A percentile compares a stretch with the other conserved stretches of the same genome.
phyloP scores from a whole-genome alignment of 2,329 filamentous ascomycete genomes.

The Dissoconium aciculare region DNA sequence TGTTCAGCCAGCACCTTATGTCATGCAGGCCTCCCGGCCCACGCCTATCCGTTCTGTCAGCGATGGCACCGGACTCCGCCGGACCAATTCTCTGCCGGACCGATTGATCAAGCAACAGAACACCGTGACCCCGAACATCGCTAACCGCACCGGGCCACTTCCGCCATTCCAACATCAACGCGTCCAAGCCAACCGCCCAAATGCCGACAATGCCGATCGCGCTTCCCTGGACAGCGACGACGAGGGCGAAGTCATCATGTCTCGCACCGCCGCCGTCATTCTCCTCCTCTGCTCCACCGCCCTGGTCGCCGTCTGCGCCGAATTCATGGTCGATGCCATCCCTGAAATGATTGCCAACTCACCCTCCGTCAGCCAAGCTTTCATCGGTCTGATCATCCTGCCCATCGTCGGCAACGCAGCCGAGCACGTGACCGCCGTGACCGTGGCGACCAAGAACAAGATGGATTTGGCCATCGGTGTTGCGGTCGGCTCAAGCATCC shows the following conservation, averaged over 20 bases:
- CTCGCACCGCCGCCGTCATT: constrained; percentile 41
- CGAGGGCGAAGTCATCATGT: constrained; percentile 33
- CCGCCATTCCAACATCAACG: constrained; percentile 17
- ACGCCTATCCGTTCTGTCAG: constrained; percentile 10
- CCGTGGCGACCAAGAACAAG: constrained; percentile 68
- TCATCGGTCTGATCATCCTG: constrained; percentile 65
- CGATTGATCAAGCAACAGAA: constrained; percentile 36
- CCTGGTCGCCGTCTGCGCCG: constrained; percentile 47
- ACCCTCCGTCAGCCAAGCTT: constrained; percentile 48
- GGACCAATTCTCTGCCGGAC: constrained; percentile 61
- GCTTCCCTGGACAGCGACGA: constrained; percentile 8
- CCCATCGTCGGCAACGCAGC: constrained; percentile 75
- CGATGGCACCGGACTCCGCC: constrained; percentile 41
- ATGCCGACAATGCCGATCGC: constrained; percentile 4
- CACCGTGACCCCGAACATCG: constrained; percentile 9
- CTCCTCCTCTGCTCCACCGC: constrained; percentile 40
- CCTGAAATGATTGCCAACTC: constrained; percentile 48
- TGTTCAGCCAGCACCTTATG: constrained; percentile 23
- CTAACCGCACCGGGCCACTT: constrained; percentile 14
- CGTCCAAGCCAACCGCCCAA: constrained; percentile 5
- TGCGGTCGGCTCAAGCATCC: constrained; percentile 65
- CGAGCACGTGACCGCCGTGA: constrained; percentile 68
- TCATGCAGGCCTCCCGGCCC: constrained; percentile 5
- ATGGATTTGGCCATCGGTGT: constrained; percentile 74
- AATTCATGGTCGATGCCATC: constrained; percentile 64